Evolutionary conservation across 345 rosid species (phyloP), one percentile per base, ranked within the genome.

Genomic region (Moricandia arvensis): DNA sequence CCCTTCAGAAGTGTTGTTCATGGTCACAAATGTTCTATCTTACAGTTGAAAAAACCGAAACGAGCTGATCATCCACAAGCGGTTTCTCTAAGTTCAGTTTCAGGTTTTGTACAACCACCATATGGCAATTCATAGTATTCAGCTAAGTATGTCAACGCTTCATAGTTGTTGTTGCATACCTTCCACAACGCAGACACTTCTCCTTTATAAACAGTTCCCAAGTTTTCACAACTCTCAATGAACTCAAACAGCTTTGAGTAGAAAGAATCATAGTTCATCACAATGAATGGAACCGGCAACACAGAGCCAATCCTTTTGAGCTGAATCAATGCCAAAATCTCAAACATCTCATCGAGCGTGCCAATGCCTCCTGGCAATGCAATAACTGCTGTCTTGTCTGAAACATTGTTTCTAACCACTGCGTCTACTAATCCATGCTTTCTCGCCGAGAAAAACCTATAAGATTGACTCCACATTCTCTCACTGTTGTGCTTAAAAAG

Each of bases 381-480:
- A 77, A 94, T 84, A 7, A 91, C 82, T 2, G 97, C 97, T 0
- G 97, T 91, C 73, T 80, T 85, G 53, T 91, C 96, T 3, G 84
- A 82, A 69, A 55, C 65, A 34, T 54, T 71, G 60, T 78, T 86
- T 80, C 98, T 75, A 29, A 86, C 86, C 16, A 72, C 96, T 63
- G 95, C 91, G 74, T 94, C 98, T 71, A 90, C 92, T 71, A 91
- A 72, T 30, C 97, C 97, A 66, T 94, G 97, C 62, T 94, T 94
- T 80, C 98, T 89, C 34, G 97, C 96, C 4, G 97, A 94, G 91
- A 90, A 94, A 73, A 94, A 94, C 90, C 98, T 90, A 64, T 27
- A 31, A 15, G n/a, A 17, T 29, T 60, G 68, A n/a, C 13, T 27
- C 29, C 29, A 27, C 29, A 27, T 27, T 3, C 1, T n/a, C 29